phyloP scores from a whole-genome alignment of 2,329 filamentous ascomycete species.

The Fusarium sp. region DNA sequence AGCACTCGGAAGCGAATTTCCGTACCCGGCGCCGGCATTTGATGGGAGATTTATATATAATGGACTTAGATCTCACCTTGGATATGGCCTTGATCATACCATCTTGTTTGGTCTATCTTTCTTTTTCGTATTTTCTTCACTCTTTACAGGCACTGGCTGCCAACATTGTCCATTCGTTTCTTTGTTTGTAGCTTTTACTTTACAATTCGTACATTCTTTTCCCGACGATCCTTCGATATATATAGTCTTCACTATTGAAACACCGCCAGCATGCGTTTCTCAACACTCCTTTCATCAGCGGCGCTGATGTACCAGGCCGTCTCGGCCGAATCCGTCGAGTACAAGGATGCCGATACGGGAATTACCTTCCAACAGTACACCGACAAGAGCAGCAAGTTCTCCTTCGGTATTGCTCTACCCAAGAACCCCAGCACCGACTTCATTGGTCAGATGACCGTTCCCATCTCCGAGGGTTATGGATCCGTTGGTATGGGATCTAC shows the following conservation, averaged over 20 bases:
- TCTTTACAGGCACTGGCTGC: conserved; percentile 33
- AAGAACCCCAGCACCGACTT: conserved; percentile 62
- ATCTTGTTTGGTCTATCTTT: conserved; percentile 20
- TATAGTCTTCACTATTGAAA: neutral
- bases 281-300: conserved; percentile 28
- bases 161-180: conserved; percentile 21
- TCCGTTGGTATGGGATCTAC: conserved; percentile 64
- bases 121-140: conserved; percentile 7
- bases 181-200: neutral
- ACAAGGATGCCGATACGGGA: conserved; percentile 57
- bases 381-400: conserved; percentile 54
- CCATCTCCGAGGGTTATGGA: conserved; percentile 56
- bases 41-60: conserved; percentile 10
- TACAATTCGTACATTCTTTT: neutral
- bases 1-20: conserved; percentile 18
- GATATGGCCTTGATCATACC: neutral
- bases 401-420: conserved; percentile 64
- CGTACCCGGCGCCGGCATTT: neutral
- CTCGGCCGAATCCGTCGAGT: conserved; percentile 37
- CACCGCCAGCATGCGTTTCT: conserved; percentile 27
- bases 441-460: conserved; percentile 63
- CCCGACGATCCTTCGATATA: neutral
- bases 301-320: conserved; percentile 25
- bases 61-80: neutral
- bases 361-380: conserved; percentile 62